phyloP scores from a whole-genome alignment of 208 protist genomes.

The Naegleria fowleri region DNA sequence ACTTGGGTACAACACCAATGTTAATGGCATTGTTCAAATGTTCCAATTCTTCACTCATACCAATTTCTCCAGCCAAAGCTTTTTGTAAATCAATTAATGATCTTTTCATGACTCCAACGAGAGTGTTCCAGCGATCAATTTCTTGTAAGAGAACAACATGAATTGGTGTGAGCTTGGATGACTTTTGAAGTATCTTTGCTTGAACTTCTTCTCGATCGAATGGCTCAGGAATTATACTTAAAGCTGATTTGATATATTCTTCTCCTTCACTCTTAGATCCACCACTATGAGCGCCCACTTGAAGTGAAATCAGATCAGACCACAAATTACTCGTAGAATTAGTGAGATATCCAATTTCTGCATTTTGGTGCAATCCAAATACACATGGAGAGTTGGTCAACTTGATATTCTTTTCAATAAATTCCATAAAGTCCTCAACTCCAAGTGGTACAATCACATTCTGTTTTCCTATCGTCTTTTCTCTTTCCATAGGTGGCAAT shows the following conservation, averaged over 20 bases:
- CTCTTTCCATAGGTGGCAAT: slow-evolving; percentile 59
- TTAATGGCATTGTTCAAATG: slow-evolving; percentile 77
- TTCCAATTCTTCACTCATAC: slow-evolving; percentile 93
- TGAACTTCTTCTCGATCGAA: slow-evolving; percentile 78
- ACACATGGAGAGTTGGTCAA: slow-evolving; percentile 90
- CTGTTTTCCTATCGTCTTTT: slow-evolving; percentile 52
- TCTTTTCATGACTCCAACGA: slow-evolving; percentile 75
- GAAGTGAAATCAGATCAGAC: slow-evolving; percentile 87
- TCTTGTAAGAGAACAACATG: slow-evolving; percentile 97
- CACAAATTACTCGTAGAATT: slow-evolving; percentile 86
- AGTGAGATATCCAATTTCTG: slow-evolving; percentile 95
- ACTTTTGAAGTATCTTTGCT: slow-evolving; percentile 53
- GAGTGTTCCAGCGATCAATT: slow-evolving; percentile 93
- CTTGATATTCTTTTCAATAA: slow-evolving; percentile 79
- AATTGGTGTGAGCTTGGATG: slow-evolving; percentile 71
- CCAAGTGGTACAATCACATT: slow-evolving; percentile 57
- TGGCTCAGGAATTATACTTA: slow-evolving; percentile 79
- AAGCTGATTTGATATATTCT: slow-evolving; percentile 73
- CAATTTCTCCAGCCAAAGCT: slow-evolving; percentile 91
- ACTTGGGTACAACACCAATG: slow-evolving; percentile 84
- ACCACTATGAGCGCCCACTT: slow-evolving; percentile 50
- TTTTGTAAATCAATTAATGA: slow-evolving; percentile 88
- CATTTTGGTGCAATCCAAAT: slow-evolving; percentile 97
- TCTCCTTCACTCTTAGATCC: slow-evolving; percentile 63
- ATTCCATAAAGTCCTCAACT: slow-evolving; percentile 66